Percentiles rank a stretch among this genome's conserved stretches.
phyloP scores from a whole-genome alignment of 257 asterid species.

The Gentiana straminea region DNA sequence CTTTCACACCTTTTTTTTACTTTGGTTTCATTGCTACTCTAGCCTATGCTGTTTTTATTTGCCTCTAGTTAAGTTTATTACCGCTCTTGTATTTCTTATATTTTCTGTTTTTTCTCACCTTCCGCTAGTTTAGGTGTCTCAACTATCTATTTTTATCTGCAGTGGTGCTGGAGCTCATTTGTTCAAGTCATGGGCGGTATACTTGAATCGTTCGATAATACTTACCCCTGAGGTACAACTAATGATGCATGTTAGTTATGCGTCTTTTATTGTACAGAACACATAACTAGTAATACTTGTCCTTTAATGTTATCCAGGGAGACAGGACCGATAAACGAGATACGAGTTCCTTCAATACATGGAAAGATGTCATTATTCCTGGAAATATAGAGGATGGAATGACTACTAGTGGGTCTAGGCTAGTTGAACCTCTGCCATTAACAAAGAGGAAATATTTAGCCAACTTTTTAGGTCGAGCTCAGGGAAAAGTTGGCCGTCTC shows the following conservation, averaged over 20 bases:
- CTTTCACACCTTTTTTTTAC: too few species aligned
- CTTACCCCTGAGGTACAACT: conserved; percentile 85
- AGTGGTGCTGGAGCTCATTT: conserved; percentile 99
- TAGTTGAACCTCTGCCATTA: conserved; percentile 76
- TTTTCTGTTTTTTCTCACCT: not conserved
- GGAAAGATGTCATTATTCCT: conserved; percentile 95
- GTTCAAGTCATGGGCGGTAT: conserved; percentile 89
- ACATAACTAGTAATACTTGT: not conserved
- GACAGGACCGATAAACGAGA: conserved; percentile 93
- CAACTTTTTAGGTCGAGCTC: conserved; percentile 87
- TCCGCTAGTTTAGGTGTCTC: not conserved
- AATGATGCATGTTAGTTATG: not conserved
- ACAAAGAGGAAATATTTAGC: conserved; percentile 79
- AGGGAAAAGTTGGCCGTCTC: conserved; percentile 82
- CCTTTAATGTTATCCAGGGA: conserved; percentile 40
- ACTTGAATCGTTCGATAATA: conserved; percentile 79
- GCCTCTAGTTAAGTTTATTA: too few species aligned
- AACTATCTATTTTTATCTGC: conserved; percentile 13
- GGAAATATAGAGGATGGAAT: conserved; percentile 95
- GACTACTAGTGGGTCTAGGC: conserved; percentile 49
- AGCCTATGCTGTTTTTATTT: too few species aligned
- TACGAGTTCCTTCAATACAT: conserved; percentile 82
- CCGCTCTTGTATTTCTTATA: not conserved
- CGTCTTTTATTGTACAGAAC: not conserved
- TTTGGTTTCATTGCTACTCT: too few species aligned